A percentile compares a stretch with the other conserved stretches of the same genome.
Evolutionary conservation across 1,284 basidiomycete genomes (phyloP).

Genomic region (Ceratobasidium sp.): DNA sequence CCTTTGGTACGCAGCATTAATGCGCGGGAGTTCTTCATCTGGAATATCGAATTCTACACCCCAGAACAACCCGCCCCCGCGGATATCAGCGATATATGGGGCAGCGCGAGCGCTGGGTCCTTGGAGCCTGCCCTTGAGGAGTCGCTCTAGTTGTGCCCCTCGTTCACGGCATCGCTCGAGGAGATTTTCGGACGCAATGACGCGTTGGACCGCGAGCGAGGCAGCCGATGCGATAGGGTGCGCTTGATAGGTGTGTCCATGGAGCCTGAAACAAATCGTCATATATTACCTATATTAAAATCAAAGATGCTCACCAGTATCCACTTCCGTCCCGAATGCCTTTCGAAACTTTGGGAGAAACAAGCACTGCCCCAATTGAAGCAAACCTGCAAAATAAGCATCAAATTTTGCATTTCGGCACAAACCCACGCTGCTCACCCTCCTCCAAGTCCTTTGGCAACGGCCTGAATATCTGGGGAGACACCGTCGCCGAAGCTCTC

Average conservation of each 20-base stretch:
- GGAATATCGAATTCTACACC: conserved; percentile 74
- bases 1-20: conserved; percentile 38
- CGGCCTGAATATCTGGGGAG: conserved; percentile 83
- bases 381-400: conserved; percentile 69
- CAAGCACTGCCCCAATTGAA: conserved; percentile 83
- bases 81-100: conserved; percentile 78
- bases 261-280: conserved; percentile 58
- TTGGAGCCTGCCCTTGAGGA: conserved; percentile 69
- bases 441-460: conserved; percentile 89
- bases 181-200: conserved; percentile 76
- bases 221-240: conserved; percentile 82
- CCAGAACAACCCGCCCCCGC: conserved; percentile 86
- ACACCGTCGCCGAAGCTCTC: conserved; percentile 81
- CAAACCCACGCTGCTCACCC: conserved; percentile 65
- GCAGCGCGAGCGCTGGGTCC: conserved; percentile 69
- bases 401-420: conserved; percentile 16
- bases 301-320: conserved; percentile 63
- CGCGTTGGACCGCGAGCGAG: conserved; percentile 81
- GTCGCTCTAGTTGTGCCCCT: conserved; percentile 71
- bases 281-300: not conserved
- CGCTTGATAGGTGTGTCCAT: conserved; percentile 89
- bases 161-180: conserved; percentile 74
- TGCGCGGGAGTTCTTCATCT: conserved; percentile 63
- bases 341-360: conserved; percentile 77
- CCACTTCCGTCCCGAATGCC: conserved; percentile 76